Percentiles rank a stretch among this genome's conserved stretches.
Evolutionary conservation across 2,329 filamentous ascomycete species (phyloP).

Genomic region (Colletotrichum paranaense): DNA sequence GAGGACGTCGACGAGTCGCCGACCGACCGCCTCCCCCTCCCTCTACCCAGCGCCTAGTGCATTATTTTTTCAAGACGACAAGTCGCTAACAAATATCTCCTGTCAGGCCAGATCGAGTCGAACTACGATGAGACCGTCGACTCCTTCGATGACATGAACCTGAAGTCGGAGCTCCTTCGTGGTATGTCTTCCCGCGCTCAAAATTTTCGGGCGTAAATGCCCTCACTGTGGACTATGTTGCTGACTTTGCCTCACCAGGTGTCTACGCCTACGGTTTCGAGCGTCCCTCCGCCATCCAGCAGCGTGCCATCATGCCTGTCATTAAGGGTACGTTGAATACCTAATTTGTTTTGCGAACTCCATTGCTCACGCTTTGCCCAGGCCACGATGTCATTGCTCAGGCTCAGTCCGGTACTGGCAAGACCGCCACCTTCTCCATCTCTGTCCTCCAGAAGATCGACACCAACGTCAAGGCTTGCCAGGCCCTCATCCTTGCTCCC

Average conservation of each 20-base stretch:
- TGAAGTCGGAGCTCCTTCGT: conserved; percentile 97
- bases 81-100: conserved; percentile 35
- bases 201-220: conserved; percentile 32
- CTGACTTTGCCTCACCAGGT: conserved; percentile 58
- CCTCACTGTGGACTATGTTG: conserved; percentile 6
- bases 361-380: conserved; percentile 47
- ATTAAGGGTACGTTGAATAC: conserved; percentile 84
- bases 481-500: conserved; percentile 97
- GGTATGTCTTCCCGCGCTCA: conserved; percentile 56
- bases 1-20: background rate
- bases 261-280: conserved; percentile 99
- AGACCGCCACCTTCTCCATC: conserved; percentile 99
- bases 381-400: conserved; percentile 99
- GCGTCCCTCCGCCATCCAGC: conserved; percentile 99
- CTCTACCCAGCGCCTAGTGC: background rate
- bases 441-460: conserved; percentile 99
- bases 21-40: conserved; percentile 16
- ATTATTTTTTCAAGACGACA: conserved; percentile 16
- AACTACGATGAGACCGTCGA: conserved; percentile 99
- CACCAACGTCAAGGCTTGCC: conserved; percentile 92
- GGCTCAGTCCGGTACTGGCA: conserved; percentile 99
- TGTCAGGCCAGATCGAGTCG: conserved; percentile 95
- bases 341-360: background rate
- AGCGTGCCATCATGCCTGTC: conserved; percentile 99
- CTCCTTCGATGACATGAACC: conserved; percentile 98